Evolutionary conservation across 257 asterid species (phyloP).

Genomic region (Salvia hispanica): DNA sequence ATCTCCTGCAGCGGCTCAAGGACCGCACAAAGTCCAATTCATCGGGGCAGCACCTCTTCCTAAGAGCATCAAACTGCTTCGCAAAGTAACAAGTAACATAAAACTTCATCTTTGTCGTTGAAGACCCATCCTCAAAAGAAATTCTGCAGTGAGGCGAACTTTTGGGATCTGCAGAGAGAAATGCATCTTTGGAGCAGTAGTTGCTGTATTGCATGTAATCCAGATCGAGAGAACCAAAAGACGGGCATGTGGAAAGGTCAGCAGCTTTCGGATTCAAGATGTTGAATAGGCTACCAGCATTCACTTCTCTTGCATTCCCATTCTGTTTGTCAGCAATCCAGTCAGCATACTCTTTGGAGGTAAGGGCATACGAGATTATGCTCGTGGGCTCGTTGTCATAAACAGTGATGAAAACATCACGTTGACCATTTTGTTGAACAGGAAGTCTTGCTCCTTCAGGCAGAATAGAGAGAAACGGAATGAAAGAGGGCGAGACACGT

Average conservation of each 20-base stretch:
- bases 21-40: slow-evolving; percentile 74
- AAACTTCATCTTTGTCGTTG: slow-evolving; percentile 56
- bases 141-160: slow-evolving; percentile 74
- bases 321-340: slow-evolving; percentile 48
- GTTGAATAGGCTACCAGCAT: slow-evolving; percentile 33
- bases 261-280: slow-evolving; percentile 47
- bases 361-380: slow-evolving; percentile 75
- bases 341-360: slow-evolving; percentile 65
- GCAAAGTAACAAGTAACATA: slow-evolving; percentile 87
- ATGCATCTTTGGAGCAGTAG: slow-evolving; percentile 52
- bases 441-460: slow-evolving; percentile 82
- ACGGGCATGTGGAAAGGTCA: slow-evolving; percentile 66
- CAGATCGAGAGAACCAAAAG: slow-evolving; percentile 63
- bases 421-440: slow-evolving; percentile 50
- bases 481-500: slow-evolving; percentile 46
- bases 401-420: slow-evolving; percentile 54
- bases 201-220: slow-evolving; percentile 59
- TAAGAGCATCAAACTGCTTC: slow-evolving; percentile 72
- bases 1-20: slow-evolving; percentile 78
- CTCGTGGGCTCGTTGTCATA: slow-evolving; percentile 91
- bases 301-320: slow-evolving; percentile 41
- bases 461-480: slow-evolving; percentile 55
- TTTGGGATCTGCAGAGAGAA: slow-evolving; percentile 42
- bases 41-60: slow-evolving; percentile 76
- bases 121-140: slow-evolving; percentile 69